A percentile compares a stretch with the other conserved stretches of the same genome.
Conservation (phyloP, 1,284 basidiomycete species). For the Apiotrichum gracile region DNA sequence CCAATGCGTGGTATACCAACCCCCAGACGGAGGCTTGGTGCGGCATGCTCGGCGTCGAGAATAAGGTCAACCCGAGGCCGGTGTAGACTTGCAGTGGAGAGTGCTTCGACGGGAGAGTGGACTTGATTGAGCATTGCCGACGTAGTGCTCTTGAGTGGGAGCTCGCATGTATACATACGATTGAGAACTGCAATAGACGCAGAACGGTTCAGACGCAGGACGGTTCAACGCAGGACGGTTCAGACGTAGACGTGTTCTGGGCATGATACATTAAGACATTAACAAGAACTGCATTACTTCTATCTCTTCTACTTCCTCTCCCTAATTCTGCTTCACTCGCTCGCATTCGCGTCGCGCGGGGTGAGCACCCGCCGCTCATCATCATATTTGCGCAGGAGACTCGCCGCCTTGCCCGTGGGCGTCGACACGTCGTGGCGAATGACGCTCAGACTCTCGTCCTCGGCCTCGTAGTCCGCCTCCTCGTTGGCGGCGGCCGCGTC, state of each 20-base stretch:
- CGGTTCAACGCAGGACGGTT: no score
- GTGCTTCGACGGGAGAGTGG: constrained; percentile 3
- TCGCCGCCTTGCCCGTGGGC: constrained; percentile 7
- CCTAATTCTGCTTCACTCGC: no score
- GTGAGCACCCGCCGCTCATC: constrained; percentile 4
- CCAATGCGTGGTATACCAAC: constrained; percentile 67
- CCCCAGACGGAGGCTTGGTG: constrained; percentile 88
- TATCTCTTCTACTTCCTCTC: no score
- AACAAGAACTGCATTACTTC: no score
- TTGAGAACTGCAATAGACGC: no score
- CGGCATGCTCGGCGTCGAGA: constrained; percentile 67
- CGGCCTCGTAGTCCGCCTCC: neutral
- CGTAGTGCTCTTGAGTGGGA: no score
- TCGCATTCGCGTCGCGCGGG: constrained; percentile 8
- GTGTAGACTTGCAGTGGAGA: neutral
- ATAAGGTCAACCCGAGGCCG: constrained; percentile 62
- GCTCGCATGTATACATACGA: no score
- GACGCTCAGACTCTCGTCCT: neutral
- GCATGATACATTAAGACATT: no score
- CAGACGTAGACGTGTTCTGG: no score
- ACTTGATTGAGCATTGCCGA: no score
- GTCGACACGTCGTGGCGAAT: constrained; percentile 17
- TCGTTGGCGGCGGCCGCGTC: neutral
- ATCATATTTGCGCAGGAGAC: neutral
- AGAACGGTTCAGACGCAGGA: no score